A percentile compares a stretch with the other conserved stretches of the same genome.
Evolutionary conservation across 129 eudicot genomes (phyloP).

Genomic region (Mikania micrantha): DNA sequence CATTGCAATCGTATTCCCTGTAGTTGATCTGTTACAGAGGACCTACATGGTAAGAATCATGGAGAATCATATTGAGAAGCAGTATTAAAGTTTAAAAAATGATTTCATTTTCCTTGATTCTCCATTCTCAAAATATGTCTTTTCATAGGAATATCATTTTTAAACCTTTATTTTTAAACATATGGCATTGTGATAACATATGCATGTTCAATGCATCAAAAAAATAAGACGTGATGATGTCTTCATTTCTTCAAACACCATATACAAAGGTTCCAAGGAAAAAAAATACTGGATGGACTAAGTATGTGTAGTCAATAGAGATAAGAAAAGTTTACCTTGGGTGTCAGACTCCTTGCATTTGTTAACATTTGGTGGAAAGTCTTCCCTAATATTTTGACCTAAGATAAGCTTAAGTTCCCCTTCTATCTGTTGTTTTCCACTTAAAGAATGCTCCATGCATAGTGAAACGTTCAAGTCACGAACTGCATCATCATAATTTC

Average conservation of each 20-base stretch:
- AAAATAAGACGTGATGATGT: not conserved
- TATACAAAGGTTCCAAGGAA: not conserved
- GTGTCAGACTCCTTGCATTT: conserved; percentile 16
- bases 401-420: conserved; percentile 42
- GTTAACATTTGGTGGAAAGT: conserved; percentile 14
- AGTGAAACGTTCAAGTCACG: conserved; percentile 58
- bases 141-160: not conserved
- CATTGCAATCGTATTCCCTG: conserved; percentile 42
- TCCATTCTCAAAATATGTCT: not conserved
- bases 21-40: conserved; percentile 70
- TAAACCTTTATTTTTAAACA: not conserved
- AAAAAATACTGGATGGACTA: not conserved
- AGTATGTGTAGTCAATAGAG: not conserved
- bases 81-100: conserved; percentile 7
- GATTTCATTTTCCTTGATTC: too few species aligned
- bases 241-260: conserved; percentile 11
- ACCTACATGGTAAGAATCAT: conserved; percentile 50
- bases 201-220: not conserved
- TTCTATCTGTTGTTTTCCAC: conserved; percentile 71
- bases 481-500: conserved; percentile 55
- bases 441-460: conserved; percentile 46
- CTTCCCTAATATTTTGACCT: conserved; percentile 28
- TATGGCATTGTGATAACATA: not conserved
- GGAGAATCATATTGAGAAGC: conserved; percentile 18
- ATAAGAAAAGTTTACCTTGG: conserved; percentile 24